Conservation (phyloP, 768 basidiomycete species). For the Holtermannia corniformis region DNA sequence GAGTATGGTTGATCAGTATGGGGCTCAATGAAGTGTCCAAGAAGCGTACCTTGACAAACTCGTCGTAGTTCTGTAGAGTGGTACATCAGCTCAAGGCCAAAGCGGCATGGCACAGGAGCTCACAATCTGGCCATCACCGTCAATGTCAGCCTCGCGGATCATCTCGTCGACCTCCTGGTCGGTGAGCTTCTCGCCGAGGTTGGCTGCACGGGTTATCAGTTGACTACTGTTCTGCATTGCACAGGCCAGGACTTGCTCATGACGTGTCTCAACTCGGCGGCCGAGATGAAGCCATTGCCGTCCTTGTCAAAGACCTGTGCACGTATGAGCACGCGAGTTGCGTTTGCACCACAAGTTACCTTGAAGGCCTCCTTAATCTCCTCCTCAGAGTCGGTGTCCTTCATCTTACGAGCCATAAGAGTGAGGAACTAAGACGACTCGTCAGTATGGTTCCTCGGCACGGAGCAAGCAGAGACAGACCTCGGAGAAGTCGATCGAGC, state of each 20-base stretch:
- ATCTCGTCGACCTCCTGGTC: constrained; percentile 88
- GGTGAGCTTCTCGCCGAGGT: constrained; percentile 69
- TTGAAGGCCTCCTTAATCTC: constrained; percentile 96
- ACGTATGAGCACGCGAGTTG: not conserved
- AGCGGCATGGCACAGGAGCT: no score
- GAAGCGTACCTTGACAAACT: not conserved
- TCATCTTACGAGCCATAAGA: constrained; percentile 59
- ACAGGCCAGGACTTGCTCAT: constrained; percentile 73
- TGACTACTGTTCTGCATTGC: not conserved
- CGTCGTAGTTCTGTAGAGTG: not conserved
- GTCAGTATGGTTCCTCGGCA: constrained; percentile 74
- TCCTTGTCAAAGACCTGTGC: constrained; percentile 71
- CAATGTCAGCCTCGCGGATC: constrained; percentile 92
- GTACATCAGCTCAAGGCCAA: not conserved
- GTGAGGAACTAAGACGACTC: constrained; percentile 60
- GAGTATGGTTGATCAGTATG: not conserved
- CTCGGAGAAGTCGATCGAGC: constrained; percentile 75
- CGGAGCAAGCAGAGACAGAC: constrained; percentile 53
- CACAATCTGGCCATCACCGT: constrained; percentile 52
- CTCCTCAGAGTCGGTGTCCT: constrained; percentile 83
- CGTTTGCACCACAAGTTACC: constrained; percentile 43
- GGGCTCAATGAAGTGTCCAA: no score
- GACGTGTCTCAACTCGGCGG: constrained; percentile 76
- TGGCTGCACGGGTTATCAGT: constrained; percentile 16
- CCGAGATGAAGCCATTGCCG: constrained; percentile 78